Conservation (phyloP, 106 monocot genomes). For the Iris macrosiphon region DNA sequence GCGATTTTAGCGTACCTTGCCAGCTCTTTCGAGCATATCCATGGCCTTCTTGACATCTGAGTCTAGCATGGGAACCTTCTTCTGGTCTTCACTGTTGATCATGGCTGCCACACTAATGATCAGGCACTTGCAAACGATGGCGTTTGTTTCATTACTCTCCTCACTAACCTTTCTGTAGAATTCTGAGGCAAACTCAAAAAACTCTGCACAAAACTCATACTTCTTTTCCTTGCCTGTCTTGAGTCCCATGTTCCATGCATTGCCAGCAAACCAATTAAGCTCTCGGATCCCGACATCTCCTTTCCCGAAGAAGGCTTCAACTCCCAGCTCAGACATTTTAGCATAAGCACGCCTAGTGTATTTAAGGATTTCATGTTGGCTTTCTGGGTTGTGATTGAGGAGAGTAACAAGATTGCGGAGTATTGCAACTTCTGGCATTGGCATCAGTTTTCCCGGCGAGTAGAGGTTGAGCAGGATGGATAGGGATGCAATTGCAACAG, state of each 20-base stretch:
- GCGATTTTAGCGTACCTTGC: constrained; percentile 42
- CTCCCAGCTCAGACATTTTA: constrained; percentile 53
- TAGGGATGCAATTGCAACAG: constrained; percentile 66
- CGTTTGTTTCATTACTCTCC: constrained; percentile 23
- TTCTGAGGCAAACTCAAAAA: constrained; percentile 71
- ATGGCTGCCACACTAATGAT: constrained; percentile 57
- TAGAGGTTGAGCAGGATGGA: constrained; percentile 69
- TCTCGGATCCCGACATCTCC: constrained; percentile 59
- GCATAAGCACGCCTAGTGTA: constrained; percentile 38
- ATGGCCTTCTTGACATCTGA: constrained; percentile 57
- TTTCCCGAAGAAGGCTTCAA: constrained; percentile 63
- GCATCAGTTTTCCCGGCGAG: constrained; percentile 61
- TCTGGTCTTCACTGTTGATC: constrained; percentile 56
- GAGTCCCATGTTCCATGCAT: constrained; percentile 84
- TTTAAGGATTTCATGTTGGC: constrained; percentile 58
- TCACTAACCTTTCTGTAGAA: constrained; percentile 39
- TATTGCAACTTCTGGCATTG: constrained; percentile 67
- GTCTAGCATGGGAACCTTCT: constrained; percentile 31
- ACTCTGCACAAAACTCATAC: constrained; percentile 54
- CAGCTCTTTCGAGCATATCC: constrained; percentile 67
- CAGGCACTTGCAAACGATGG: constrained; percentile 56
- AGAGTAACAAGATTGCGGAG: constrained; percentile 73
- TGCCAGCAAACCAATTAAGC: constrained; percentile 82
- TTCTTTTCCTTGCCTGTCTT: constrained; percentile 55
- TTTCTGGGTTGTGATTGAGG: constrained; percentile 25